Percentiles rank a stretch among this genome's conserved stretches.
Evolutionary conservation across 1,139 yeast species (phyloP).

Genomic region (Blastobotrys raffinosifermentans): DNA sequence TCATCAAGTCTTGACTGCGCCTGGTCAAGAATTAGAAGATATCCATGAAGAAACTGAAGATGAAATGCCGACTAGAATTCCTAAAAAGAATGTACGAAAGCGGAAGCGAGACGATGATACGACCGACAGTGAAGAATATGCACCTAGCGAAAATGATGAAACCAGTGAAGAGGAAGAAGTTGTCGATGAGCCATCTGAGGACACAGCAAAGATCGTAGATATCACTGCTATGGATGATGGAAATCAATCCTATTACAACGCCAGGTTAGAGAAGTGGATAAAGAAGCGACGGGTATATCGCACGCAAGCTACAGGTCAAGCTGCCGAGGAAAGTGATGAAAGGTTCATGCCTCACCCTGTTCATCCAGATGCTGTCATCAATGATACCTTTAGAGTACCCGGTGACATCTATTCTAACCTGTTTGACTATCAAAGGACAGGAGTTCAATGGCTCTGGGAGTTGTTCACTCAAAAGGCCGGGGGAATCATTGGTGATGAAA

Average conservation of each 20-base stretch:
- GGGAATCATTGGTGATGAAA: conserved; percentile 94
- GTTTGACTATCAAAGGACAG: conserved; percentile 90
- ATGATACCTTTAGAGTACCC: conserved; percentile 66
- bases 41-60: conserved; percentile 19
- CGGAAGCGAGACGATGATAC: conserved; percentile 14
- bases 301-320: conserved; percentile 14
- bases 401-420: conserved; percentile 85
- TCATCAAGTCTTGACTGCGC: conserved; percentile 41
- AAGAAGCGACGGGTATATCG: conserved; percentile 32
- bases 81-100: not conserved
- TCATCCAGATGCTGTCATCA: conserved; percentile 66
- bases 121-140: conserved; percentile 22
- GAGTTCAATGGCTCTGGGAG: conserved; percentile 72
- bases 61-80: conserved; percentile 1
- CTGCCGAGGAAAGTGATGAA: conserved; percentile 40
- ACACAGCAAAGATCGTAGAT: conserved; percentile 36
- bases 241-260: conserved; percentile 55
- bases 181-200: conserved; percentile 10
- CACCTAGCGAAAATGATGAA: conserved; percentile 25
- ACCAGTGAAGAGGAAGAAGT: conserved; percentile 22
- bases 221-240: conserved; percentile 64
- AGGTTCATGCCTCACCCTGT: conserved; percentile 76
- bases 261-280: conserved; percentile 57
- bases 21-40: conserved; percentile 36
- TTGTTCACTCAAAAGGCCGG: conserved; percentile 81